phyloP scores from a whole-genome alignment of 164 flowering plant genomes.

The Kingdonia uniflora region DNA sequence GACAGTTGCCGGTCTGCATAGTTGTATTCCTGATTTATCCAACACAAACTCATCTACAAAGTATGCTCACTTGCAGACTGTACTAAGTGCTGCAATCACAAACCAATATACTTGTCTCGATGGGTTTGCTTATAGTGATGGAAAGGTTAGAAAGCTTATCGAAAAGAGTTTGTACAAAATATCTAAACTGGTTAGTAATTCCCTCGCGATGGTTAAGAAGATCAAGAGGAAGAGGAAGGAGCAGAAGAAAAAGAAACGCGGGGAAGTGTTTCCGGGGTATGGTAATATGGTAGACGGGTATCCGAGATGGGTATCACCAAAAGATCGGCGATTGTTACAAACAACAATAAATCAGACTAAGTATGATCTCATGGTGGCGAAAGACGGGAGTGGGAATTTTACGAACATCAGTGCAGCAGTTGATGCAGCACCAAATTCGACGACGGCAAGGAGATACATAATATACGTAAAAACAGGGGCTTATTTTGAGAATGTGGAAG shows the following conservation, averaged over 20 bases:
- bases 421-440: constrained; percentile 57
- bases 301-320: constrained; percentile 53
- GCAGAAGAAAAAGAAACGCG: not conserved
- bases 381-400: constrained; percentile 83
- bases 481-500: constrained; percentile 74
- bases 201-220: constrained; percentile 60
- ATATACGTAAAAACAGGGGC: constrained; percentile 77
- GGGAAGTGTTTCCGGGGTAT: constrained; percentile 32
- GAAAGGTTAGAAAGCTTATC: constrained; percentile 22
- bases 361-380: constrained; percentile 56
- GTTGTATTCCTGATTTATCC: constrained; percentile 31
- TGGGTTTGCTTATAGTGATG: constrained; percentile 43
- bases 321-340: constrained; percentile 45
- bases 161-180: constrained; percentile 27
- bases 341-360: constrained; percentile 19
- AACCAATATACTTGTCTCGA: constrained; percentile 86
- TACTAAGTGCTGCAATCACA: constrained; percentile 79
- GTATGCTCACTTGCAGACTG: constrained; percentile 37
- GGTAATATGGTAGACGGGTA: constrained; percentile 34
- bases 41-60: constrained; percentile 14
- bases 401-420: constrained; percentile 68
- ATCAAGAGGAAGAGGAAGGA: constrained; percentile 3
- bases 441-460: constrained; percentile 43
- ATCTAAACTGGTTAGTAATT: constrained; percentile 52
- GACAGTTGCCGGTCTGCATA: constrained; percentile 37